A percentile compares a stretch with the other conserved stretches of the same genome.
Evolutionary conservation across 148 eudicot species (phyloP).

Genomic region (Camellia lanceoleosa): DNA sequence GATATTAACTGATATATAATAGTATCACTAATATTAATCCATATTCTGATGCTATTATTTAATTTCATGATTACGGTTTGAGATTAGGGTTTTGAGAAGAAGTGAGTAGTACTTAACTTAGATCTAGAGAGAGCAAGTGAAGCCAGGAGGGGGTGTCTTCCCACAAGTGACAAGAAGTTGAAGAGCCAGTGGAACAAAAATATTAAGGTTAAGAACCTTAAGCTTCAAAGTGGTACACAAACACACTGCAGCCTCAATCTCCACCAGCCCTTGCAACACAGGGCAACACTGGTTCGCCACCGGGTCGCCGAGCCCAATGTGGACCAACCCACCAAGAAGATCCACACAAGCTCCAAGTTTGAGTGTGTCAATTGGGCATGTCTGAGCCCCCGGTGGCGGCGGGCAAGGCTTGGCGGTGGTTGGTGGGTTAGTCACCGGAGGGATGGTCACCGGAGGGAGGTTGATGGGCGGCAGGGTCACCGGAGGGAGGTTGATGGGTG

Average conservation of each 20-base stretch:
- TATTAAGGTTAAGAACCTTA: conserved; percentile 64
- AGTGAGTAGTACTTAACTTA: not conserved
- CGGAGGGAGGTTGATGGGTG: conserved; percentile 1
- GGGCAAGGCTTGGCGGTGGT: not conserved
- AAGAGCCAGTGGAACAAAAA: conserved; percentile 77
- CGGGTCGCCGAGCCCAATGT: conserved; percentile 73
- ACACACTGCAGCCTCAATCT: conserved; percentile 81
- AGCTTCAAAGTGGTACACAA: conserved; percentile 78
- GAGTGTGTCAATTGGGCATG: conserved; percentile 70
- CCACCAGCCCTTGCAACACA: conserved; percentile 59
- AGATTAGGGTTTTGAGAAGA: conserved; percentile 10
- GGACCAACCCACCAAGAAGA: conserved; percentile 80
- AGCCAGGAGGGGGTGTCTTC: conserved; percentile 87
- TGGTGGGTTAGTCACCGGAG: conserved; percentile 14
- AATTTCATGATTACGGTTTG: no score
- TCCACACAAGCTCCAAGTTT: conserved; percentile 91
- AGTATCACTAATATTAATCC: no score
- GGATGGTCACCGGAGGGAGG: not conserved
- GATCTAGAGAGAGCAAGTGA: conserved; percentile 71
- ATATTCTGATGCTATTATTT: no score
- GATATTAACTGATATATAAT: no score
- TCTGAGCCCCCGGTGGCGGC: conserved; percentile 23
- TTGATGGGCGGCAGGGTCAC: not conserved
- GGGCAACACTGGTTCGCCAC: conserved; percentile 73
- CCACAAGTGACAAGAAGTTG: conserved; percentile 89